Base-by-base conservation (phyloP, 306 rosid genomes). In the Malus asiatica region DNA sequence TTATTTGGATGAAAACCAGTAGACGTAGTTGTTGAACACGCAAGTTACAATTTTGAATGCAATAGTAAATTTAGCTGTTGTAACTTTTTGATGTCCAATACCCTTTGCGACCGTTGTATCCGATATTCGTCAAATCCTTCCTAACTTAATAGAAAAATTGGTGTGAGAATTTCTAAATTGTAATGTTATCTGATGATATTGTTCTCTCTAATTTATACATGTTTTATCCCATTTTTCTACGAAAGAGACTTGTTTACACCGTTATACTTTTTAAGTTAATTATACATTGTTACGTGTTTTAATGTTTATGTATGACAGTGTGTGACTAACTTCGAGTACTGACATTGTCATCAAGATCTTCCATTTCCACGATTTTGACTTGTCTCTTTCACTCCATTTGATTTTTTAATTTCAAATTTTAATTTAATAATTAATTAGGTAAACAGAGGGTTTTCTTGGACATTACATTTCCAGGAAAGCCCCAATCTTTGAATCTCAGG, bases 191-290 rank as follows among this genome's bases (percentile, higher is more conserved):
- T 38, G 42, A 38, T 38, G 42, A 38, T 38, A 30, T 13, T 55
- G 23, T 55, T 55, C n/a, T 55, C 23, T 18, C 60, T 19, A 20
- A 4, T 14, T 48, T 16, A 48, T 48, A 51, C 20, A 1, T 15
- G 20, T 48, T 6, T 4, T 48, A 5, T 0, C 20, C 55, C 20
- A 0, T 14, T 51, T 46, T 2, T 5, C 16, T 48, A 15, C 8
- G 8, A 4, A 6, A 15, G 53, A 15, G 4, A 48, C 1, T 2
- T 48, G 8, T 4, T 14, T 0, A 48, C 1, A 5, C 8, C 0
- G 3, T 0, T 1, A 14, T 35, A 0, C 2, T 0, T 46, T 48
- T 48, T 15, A 48, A 48, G 3, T 7, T 14, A 48, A 48, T 48
- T 48, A 5, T 48, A 1, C 55, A 1, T 15, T 48, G 6, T 15